Conservation (phyloP, 208 protist genomes). For the Trypanosoma cruzi region DNA sequence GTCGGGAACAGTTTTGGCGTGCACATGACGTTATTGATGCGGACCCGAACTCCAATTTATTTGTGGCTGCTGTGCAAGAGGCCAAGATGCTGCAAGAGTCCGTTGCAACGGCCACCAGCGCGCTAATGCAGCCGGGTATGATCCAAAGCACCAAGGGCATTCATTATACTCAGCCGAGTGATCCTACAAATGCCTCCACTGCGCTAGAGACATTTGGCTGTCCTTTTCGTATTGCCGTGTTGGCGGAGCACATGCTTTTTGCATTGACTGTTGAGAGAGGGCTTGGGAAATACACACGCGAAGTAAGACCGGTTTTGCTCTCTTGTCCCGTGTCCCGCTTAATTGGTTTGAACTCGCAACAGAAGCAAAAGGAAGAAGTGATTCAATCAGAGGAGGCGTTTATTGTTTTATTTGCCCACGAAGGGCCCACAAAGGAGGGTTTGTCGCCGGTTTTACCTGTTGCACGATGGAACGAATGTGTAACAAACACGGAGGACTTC, state of each 20-base stretch:
- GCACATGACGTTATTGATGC: constrained; percentile 73
- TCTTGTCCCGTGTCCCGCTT: constrained; percentile 53
- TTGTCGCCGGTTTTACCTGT: constrained; percentile 48
- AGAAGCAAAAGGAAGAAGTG: constrained; percentile 12
- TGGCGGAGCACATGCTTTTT: constrained; percentile 64
- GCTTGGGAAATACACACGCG: constrained; percentile 42
- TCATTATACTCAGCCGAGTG: constrained; percentile 74
- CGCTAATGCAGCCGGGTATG: constrained; percentile 84
- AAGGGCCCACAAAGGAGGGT: constrained; percentile 36
- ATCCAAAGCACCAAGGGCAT: constrained; percentile 80
- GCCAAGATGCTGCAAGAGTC: constrained; percentile 62
- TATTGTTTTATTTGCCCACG: constrained; percentile 64
- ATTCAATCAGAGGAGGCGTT: constrained; percentile 40
- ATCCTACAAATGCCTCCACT: constrained; percentile 60
- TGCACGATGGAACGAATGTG: constrained; percentile 59
- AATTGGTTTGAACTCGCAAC: not conserved
- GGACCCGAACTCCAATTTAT: constrained; percentile 71
- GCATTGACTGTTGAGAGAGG: constrained; percentile 77
- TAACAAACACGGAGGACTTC: constrained; percentile 75
- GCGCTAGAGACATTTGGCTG: constrained; percentile 80
- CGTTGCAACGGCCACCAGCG: constrained; percentile 67
- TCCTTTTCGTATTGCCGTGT: constrained; percentile 48
- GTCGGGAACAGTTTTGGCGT: constrained; percentile 78
- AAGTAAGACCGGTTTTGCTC: constrained; percentile 74
- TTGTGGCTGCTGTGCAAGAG: constrained; percentile 58